Conservation (phyloP, 2,329 filamentous ascomycete species). For the Penicillium sp. region DNA sequence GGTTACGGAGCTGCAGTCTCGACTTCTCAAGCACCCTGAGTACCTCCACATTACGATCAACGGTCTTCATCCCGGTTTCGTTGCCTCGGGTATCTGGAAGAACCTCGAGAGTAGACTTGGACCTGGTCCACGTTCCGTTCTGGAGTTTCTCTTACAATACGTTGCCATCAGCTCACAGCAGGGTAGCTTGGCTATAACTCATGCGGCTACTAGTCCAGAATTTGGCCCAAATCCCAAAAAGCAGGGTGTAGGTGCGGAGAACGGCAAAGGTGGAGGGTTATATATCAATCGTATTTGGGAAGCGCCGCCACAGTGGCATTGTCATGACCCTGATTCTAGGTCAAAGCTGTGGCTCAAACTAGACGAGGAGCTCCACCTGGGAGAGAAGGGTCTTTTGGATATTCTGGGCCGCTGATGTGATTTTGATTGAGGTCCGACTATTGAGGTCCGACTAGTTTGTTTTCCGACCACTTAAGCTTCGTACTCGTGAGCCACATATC, state of each 20-base stretch:
- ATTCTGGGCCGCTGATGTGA: background rate
- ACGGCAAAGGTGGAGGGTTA: slow-evolving; percentile 3
- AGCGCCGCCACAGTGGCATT: background rate
- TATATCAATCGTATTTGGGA: slow-evolving; percentile 13
- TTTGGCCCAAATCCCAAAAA: slow-evolving; percentile 2
- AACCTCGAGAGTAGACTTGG: background rate
- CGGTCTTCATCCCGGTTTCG: slow-evolving; percentile 16
- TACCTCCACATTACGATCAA: slow-evolving; percentile 17
- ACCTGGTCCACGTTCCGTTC: background rate
- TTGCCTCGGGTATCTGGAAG: slow-evolving; percentile 15
- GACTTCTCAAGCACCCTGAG: slow-evolving; percentile 10
- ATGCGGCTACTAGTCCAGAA: slow-evolving; percentile 6
- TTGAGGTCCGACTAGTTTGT: no score
- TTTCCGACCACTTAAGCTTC: no score
- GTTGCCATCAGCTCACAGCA: slow-evolving; percentile 11
- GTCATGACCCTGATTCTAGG: slow-evolving; percentile 3
- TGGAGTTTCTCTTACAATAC: slow-evolving; percentile 1
- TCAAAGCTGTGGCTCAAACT: slow-evolving; percentile 7
- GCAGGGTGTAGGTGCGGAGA: background rate
- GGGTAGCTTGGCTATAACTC: slow-evolving; percentile 10
- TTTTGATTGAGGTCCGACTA: background rate
- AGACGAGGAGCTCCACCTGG: slow-evolving; percentile 2
- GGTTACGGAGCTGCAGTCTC: slow-evolving; percentile 14
- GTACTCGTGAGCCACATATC: no score
- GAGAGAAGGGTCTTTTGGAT: slow-evolving; percentile 4